Conservation (phyloP, 345 rosid genomes). For the Lepidium didymum region DNA sequence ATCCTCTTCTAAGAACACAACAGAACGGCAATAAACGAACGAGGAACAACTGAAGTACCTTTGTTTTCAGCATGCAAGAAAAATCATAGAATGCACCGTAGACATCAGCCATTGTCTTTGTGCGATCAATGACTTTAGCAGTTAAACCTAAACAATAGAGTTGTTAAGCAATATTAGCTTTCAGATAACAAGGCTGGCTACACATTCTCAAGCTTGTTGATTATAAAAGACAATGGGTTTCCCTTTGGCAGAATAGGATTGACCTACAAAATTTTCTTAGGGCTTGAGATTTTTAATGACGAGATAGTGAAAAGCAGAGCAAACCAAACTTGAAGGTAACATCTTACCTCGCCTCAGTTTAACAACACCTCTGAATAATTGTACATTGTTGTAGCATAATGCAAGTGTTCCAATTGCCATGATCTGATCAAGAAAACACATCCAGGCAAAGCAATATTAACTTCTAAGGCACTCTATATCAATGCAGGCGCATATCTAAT, state of each 20-base stretch:
- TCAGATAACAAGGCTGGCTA: background rate
- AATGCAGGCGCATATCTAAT: background rate
- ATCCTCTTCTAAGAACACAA: background rate
- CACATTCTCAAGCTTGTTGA: background rate
- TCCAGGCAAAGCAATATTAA: constrained; percentile 14
- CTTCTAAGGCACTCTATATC: background rate
- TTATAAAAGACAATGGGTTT: background rate
- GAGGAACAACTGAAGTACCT: constrained; percentile 36
- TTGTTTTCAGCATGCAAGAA: constrained; percentile 59
- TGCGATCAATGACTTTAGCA: constrained; percentile 74
- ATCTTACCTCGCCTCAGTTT: constrained; percentile 95
- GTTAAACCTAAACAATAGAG: constrained; percentile 56
- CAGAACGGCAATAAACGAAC: background rate
- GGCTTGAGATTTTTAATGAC: background rate
- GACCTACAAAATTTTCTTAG: background rate
- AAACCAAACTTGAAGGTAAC: background rate
- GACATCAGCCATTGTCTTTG: constrained; percentile 81
- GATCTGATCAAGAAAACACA: constrained; percentile 44
- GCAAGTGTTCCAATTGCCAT: constrained; percentile 98
- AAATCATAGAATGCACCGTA: constrained; percentile 84
- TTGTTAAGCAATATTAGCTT: background rate
- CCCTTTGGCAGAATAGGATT: background rate
- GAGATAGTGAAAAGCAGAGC: background rate
- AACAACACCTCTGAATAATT: constrained; percentile 93
- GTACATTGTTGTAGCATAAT: constrained; percentile 78